Percentiles rank a stretch among this genome's conserved stretches.
Evolutionary conservation across 2,329 filamentous ascomycete genomes (phyloP).

Genomic region (Penicillium freii): DNA sequence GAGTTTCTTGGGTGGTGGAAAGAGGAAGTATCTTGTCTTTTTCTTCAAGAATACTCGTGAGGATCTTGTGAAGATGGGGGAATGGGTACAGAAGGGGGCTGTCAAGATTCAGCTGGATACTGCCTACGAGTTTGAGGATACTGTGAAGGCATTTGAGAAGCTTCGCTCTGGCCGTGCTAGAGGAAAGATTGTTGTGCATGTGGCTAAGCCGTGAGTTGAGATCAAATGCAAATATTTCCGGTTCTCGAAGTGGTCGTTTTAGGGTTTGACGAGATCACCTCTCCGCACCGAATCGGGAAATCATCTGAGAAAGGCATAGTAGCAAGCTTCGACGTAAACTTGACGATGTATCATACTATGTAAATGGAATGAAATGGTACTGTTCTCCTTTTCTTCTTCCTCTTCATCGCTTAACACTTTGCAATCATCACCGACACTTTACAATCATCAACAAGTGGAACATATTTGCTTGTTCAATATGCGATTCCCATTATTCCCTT

Average conservation of each 20-base stretch:
- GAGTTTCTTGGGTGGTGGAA: constrained; percentile 51
- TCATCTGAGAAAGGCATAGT: not conserved
- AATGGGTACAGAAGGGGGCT: constrained; percentile 60
- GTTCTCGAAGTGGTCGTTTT: not conserved
- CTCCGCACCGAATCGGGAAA: constrained; percentile 1
- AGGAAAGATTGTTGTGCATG: constrained; percentile 58
- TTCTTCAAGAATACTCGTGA: constrained; percentile 40
- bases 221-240: not conserved
- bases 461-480: not conserved
- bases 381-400: no score
- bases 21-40: constrained; percentile 36
- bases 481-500: not conserved
- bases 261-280: not conserved
- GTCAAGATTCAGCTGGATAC: constrained; percentile 57
- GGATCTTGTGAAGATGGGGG: constrained; percentile 50
- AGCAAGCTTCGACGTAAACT: constrained; percentile 2
- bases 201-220: constrained; percentile 12
- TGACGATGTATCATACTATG: not conserved
- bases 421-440: not conserved
- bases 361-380: not conserved
- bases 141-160: constrained; percentile 56
- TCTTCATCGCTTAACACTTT: not conserved
- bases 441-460: not conserved
- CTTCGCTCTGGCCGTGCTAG: constrained; percentile 54
- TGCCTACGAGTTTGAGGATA: constrained; percentile 56